Evolutionary conservation across 176 grass and related monocot species (phyloP), one percentile per base, ranked within the genome.

Genomic region (Carex cristatella): DNA sequence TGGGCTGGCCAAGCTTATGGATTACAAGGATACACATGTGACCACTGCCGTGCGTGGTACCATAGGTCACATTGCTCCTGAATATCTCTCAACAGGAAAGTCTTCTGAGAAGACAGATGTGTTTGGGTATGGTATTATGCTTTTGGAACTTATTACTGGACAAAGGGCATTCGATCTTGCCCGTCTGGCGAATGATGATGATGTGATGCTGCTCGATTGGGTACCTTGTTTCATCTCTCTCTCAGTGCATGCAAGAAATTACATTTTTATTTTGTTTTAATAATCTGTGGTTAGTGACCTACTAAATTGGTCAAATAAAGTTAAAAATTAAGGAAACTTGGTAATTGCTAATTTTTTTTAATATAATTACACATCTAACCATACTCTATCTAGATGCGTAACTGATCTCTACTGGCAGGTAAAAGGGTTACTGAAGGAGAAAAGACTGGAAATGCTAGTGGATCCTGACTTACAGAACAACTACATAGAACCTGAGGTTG

Each of bases 1-100:
- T 81, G 93, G 93, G 85, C 88, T 94, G 82, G 93, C 93, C 4
- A 94, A 90, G 90, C 87, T 94, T 80, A 92, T 94, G 90, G 91
- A 97, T 87, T 97, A 97, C 84, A 97, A 97, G 86, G 94, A 97
- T 88, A 97, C 94, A 54, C 94, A 97, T 91, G 94, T 97, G 63
- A 97, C 94, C 28, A 97, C 94, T 19, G 94, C 94, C 1, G 94
- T 97, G 49, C 91, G 94, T 70, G 94, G 94, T 75, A 97, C 94
- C 55, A 97, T 97, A 65, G 94, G 94, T 37, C 94, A 97, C 81
- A 97, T 97, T 19, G 94, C 94, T 85, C 94, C 94, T 19, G 94
- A 97, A 84, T 97, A 97, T 77, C 91, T 97, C 79, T 91, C 91
- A 80, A 97, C 94, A 4, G 94, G 94, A 77, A 97, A 97, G 84